Base-by-base conservation (phyloP, 495 filamentous ascomycete species). In the Talaromyces wortmannii region DNA sequence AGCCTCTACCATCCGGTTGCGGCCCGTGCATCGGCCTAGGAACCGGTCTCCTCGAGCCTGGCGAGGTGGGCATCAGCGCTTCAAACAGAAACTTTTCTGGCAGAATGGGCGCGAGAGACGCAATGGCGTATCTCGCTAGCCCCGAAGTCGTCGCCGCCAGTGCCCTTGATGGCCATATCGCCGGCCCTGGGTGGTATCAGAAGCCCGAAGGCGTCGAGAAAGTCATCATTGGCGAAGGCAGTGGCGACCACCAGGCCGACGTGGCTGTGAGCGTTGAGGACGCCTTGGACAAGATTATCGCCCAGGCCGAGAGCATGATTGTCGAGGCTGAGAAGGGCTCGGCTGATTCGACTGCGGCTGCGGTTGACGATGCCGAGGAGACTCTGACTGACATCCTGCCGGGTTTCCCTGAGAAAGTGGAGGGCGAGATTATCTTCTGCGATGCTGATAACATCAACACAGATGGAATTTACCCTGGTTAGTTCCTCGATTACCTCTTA, bases 61-160 rank as follows among this genome's bases (percentile, higher is more conserved):
- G 89, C 2, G 90, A 96, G 71, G 84, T 92, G 30, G 92, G 92
- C n/a, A 95, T 96, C 63, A 86, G 80, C 58, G 89, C 90, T 0
- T 86, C 80, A 50, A 96, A 97, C 74, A 83, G 92, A 16, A 96
- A 96, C 68, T 96, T 95, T 77, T 92, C 94, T 71, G 92, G 90
- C 0, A 83, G 92, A 17, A 96, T 96, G 91, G 92, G 92, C 4
- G 84, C 78, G 6, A 83, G 78, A 7, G 84, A 91, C 5, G 90
- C 91, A 0, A 87, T 90, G 58, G 90, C 91, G 0, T 97, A 97
- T 66, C 83, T 98, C 3, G 89, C 85, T 7, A 91, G 85, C 57
- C 92, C 94, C 5, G 92, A 96, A 58, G 87, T 96, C 11, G 92
- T 97, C 3, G 92, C 92, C 13, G 92, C 92, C 0, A 91, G 87